Evolutionary conservation across 225 moss, liverwort and hornwort species (phyloP), one percentile per base, ranked within the genome.

Genomic region (Straminergon stramineum): DNA sequence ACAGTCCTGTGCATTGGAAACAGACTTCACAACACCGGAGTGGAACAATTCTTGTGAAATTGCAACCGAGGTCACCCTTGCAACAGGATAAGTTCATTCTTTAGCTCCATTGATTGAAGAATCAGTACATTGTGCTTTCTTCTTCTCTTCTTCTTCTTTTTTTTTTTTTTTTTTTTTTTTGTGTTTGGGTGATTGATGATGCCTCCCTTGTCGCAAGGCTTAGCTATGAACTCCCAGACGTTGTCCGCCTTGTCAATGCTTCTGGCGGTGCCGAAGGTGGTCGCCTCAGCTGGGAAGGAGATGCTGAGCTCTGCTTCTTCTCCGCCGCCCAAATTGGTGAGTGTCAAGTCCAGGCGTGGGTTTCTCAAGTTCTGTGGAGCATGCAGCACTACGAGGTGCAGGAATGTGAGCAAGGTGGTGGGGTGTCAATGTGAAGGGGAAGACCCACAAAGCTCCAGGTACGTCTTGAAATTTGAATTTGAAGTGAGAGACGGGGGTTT

Each of bases 341-440:
- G 55, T 82, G 82, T 91, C 66, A 92, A 92, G 68, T 94, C 94
- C 57, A 66, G 94, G 82, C 92, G 94, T 19, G 81, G 93, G 4
- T 95, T 95, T 43, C 93, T 95, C 61, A 91, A 92, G 89, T 74
- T 91, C 32, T 95, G 93, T 61, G 92, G 93, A 24, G 88, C 89
- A 64, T 93, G 94, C 76, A 87, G 93, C 60, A 84, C 92, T 30
- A 79, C 88, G 57, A 60, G 93, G 93, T 61, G 81, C 79, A 64
- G 88, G 52, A 90, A 88, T 90, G 91, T 45, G 55, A 64, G 83
- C 53, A 79, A 56, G 69, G 48, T 58, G 91, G 62, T 82, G 82
- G 85, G 57, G 43, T 90, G 91, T 84, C 61, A 85, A 64, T 91
- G 92, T 77, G 79, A 66, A 57, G 86, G 67, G 17, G 90, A 93